A percentile compares a stretch with the other conserved stretches of the same genome.
Evolutionary conservation across 495 filamentous ascomycete genomes (phyloP).

Genomic region (Beverwykella pulmonaria): DNA sequence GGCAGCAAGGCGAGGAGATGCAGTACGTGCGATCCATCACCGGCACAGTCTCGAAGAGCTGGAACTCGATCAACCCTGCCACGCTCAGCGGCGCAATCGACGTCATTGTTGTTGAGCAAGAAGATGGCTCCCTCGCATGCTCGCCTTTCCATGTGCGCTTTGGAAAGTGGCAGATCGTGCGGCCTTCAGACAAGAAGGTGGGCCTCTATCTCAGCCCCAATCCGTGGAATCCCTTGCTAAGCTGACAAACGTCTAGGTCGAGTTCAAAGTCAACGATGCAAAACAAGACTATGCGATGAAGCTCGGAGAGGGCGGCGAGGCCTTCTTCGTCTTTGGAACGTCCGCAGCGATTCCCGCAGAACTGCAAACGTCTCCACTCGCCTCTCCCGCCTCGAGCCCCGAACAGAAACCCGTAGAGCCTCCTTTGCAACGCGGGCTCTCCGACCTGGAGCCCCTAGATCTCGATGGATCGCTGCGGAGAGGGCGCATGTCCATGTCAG

Average conservation of each 20-base stretch:
- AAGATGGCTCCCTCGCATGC: slow-evolving; percentile 86
- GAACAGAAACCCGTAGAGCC: slow-evolving; percentile 59
- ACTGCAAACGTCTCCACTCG: slow-evolving; percentile 89
- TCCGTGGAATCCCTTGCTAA: too few species aligned
- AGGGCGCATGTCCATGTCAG: slow-evolving; percentile 27
- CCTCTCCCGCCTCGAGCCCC: slow-evolving; percentile 84
- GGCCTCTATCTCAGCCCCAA: background rate
- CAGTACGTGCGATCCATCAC: slow-evolving; percentile 97
- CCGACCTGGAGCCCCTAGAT: slow-evolving; percentile 84
- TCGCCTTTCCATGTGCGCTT: slow-evolving; percentile 99
- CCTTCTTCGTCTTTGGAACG: slow-evolving; percentile 98
- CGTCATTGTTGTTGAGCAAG: slow-evolving; percentile 97
- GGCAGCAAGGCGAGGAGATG: slow-evolving; percentile 55
- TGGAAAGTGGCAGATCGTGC: slow-evolving; percentile 94
- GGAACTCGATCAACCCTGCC: slow-evolving; percentile 99
- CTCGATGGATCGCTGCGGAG: slow-evolving; percentile 54
- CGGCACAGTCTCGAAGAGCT: slow-evolving; percentile 95
- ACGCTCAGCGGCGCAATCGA: slow-evolving; percentile 97
- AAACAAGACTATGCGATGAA: slow-evolving; percentile 98
- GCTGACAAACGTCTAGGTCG: slow-evolving; percentile 59
- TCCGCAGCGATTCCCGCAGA: slow-evolving; percentile 82
- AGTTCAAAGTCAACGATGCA: slow-evolving; percentile 90
- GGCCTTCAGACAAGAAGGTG: slow-evolving; percentile 97
- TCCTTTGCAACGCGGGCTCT: slow-evolving; percentile 58
- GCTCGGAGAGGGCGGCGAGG: slow-evolving; percentile 93